Conservation (phyloP, 2,329 filamentous ascomycete species). For the Monosporascus ibericus region DNA sequence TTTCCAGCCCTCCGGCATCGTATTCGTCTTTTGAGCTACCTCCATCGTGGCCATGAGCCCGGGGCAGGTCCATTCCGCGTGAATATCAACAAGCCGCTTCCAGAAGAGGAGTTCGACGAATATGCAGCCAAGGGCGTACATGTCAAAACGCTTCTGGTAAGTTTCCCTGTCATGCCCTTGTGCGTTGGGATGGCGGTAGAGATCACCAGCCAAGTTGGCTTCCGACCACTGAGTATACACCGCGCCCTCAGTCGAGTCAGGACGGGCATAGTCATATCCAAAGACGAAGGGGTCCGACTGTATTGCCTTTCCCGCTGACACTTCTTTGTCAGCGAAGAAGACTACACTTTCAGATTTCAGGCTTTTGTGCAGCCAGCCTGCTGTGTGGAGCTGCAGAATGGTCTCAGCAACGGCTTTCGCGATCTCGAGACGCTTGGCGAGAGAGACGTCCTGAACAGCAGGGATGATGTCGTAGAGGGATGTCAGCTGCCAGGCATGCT, state of each 20-base stretch:
- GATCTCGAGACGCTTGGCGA: conserved; percentile 11
- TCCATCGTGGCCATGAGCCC: too few species aligned
- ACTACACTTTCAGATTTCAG: conserved; percentile 22
- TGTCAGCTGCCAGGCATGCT: conserved; percentile 8
- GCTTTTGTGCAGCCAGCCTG: conserved; percentile 25
- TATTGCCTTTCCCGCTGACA: conserved; percentile 3
- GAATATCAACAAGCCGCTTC: conserved; percentile 3
- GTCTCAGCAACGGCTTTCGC: conserved; percentile 16
- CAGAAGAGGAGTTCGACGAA: conserved; percentile 9
- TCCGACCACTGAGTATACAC: conserved; percentile 13
- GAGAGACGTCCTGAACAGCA: conserved; percentile 1
- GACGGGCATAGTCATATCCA: conserved; percentile 14
- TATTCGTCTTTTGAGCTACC: too few species aligned
- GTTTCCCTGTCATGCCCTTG: conserved; percentile 10
- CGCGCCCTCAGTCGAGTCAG: conserved; percentile 5
- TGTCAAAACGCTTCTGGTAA: conserved; percentile 15
- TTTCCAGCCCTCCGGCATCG: too few species aligned
- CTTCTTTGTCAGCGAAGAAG: conserved; percentile 12
- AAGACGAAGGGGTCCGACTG: conserved; percentile 12
- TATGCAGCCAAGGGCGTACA: conserved; percentile 13
- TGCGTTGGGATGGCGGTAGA: conserved; percentile 14
- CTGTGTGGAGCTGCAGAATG: conserved; percentile 22
- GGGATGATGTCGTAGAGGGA: conserved; percentile 9
- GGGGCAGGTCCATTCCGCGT: too few species aligned
- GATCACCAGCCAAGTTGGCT: conserved; percentile 10